Evolutionary conservation across 129 eudicot species (phyloP).

Genomic region (Centella asiatica): DNA sequence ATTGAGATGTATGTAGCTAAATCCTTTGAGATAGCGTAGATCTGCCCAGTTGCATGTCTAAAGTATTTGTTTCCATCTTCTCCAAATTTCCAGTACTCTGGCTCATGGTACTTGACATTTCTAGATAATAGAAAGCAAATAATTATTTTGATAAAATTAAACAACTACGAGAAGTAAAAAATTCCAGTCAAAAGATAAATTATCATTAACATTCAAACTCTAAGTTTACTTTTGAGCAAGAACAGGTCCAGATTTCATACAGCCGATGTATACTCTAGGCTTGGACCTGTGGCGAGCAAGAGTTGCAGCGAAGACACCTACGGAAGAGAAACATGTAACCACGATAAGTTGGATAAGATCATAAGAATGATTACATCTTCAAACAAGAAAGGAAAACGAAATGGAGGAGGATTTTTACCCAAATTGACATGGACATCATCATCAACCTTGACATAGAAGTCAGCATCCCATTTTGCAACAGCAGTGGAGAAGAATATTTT

Average conservation of each 20-base stretch:
- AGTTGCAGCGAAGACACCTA: slow-evolving; percentile 68
- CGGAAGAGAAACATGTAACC: slow-evolving; percentile 3
- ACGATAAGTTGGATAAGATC: neutral
- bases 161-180: neutral
- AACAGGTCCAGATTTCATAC: slow-evolving; percentile 93
- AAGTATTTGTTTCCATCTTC: slow-evolving; percentile 82
- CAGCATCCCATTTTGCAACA: slow-evolving; percentile 83
- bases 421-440: slow-evolving; percentile 86
- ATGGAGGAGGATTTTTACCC: slow-evolving; percentile 28
- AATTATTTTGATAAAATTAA: neutral
- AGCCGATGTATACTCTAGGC: slow-evolving; percentile 65
- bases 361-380: neutral
- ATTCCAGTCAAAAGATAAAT: neutral
- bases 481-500: slow-evolving; percentile 70
- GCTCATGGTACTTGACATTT: slow-evolving; percentile 75
- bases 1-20: slow-evolving; percentile 73
- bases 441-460: slow-evolving; percentile 74
- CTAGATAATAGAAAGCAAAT: slow-evolving; percentile 18
- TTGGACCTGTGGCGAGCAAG: slow-evolving; percentile 67
- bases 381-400: neutral
- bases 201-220: neutral
- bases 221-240: slow-evolving; percentile 56
- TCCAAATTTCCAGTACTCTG: slow-evolving; percentile 87
- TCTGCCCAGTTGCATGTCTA: slow-evolving; percentile 88
- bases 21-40: slow-evolving; percentile 78